phyloP scores from a whole-genome alignment of 2,329 filamentous ascomycete genomes.

The Allantophomopsis cytisporea region DNA sequence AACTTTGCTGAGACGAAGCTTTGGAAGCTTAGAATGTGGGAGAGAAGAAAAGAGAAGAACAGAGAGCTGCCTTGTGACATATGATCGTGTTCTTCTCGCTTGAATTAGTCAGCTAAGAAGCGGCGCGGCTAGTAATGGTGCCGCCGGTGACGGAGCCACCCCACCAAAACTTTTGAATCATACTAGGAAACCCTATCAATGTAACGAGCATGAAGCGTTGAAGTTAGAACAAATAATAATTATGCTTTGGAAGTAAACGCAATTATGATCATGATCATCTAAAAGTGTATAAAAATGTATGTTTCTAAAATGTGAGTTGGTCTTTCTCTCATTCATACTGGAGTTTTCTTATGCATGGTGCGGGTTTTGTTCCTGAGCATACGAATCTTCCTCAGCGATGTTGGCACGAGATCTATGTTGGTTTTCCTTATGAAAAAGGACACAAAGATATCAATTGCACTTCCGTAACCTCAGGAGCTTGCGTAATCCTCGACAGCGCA shows the following conservation, averaged over 20 bases:
- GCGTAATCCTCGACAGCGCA: conserved; percentile 66
- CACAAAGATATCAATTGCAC: background rate
- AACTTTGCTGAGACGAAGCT: conserved; percentile 6
- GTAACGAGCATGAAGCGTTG: background rate
- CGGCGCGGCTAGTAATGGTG: conserved; percentile 1
- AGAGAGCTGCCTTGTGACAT: conserved; percentile 1
- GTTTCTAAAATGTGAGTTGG: background rate
- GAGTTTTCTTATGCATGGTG: conserved; percentile 33
- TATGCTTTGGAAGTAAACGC: background rate
- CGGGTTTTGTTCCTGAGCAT: conserved; percentile 32
- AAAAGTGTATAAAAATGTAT: conserved; percentile 10
- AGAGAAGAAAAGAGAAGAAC: conserved; percentile 1
- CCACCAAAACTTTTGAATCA: conserved; percentile 10
- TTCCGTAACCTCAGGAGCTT: conserved; percentile 36
- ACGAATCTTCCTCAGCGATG: conserved; percentile 31
- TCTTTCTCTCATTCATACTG: conserved; percentile 5
- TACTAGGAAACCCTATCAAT: conserved; percentile 2
- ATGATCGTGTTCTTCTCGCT: conserved; percentile 6
- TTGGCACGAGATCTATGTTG: conserved; percentile 40
- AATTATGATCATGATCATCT: conserved; percentile 9
- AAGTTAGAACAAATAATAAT: background rate
- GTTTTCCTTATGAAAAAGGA: conserved; percentile 18
- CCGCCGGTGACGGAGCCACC: conserved; percentile 10
- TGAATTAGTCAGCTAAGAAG: conserved; percentile 1
- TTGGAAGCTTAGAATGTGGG: conserved; percentile 3